Percentiles rank a stretch among this genome's conserved stretches.
Evolutionary conservation across 2,329 filamentous ascomycete genomes (phyloP).

Genomic region (Fusarium compactum): DNA sequence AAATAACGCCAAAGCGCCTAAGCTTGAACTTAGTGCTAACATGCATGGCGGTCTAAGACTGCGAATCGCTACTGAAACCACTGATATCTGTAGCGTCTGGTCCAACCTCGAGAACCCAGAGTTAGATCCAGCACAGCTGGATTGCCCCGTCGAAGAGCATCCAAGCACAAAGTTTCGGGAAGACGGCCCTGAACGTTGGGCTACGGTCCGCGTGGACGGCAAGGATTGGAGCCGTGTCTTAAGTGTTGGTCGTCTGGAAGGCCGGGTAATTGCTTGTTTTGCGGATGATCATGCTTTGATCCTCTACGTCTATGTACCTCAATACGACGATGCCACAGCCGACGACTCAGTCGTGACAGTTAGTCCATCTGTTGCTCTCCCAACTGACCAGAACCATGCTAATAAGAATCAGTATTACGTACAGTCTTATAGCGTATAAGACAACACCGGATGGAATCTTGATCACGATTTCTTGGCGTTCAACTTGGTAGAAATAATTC

Average conservation of each 20-base stretch:
- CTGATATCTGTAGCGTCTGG: conserved; percentile 90
- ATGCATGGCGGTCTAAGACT: conserved; percentile 91
- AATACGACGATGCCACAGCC: conserved; percentile 72
- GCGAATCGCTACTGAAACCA: conserved; percentile 82
- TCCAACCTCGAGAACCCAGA: conserved; percentile 87
- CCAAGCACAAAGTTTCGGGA: conserved; percentile 84
- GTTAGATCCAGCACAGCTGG: conserved; percentile 81
- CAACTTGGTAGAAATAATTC: not conserved
- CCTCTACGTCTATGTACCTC: conserved; percentile 83
- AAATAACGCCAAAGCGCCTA: conserved; percentile 65
- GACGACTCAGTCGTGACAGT: conserved; percentile 84
- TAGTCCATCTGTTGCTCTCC: conserved; percentile 34
- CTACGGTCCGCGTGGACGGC: conserved; percentile 89
- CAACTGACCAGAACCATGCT: conserved; percentile 25
- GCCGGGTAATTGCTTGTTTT: conserved; percentile 92
- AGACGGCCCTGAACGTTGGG: conserved; percentile 85
- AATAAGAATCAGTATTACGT: conserved; percentile 56
- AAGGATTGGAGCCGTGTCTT: conserved; percentile 95
- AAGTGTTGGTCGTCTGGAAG: conserved; percentile 89
- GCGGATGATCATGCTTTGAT: conserved; percentile 84
- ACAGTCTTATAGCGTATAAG: conserved; percentile 56
- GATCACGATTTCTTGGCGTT: conserved; percentile 23
- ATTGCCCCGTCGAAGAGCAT: conserved; percentile 79
- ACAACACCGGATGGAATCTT: not conserved
- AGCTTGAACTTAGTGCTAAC: conserved; percentile 89